Evolutionary conservation across 2,329 filamentous ascomycete species (phyloP), one percentile per base, ranked within the genome.

Genomic region (Shiraia sp.): DNA sequence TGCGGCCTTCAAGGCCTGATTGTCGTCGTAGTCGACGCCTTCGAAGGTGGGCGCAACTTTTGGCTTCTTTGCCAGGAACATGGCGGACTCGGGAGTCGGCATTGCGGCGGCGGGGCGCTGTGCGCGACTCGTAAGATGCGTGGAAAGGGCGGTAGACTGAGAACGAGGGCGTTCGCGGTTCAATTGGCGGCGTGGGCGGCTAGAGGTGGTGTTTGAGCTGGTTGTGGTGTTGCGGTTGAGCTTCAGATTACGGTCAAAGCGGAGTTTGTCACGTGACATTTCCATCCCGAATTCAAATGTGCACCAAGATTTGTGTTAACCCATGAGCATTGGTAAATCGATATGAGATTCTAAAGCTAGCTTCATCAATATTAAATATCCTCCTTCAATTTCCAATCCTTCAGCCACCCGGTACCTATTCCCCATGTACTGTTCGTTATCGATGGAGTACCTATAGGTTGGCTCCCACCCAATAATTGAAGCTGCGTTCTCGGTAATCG

Each of bases 21-120:
- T 90, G 75, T 93, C 87, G 55, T 91, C 85, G 75, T 86, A 93
- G 76, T 92, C 86, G 66, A 93, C 88, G 56, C 88, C 88, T 63
- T 90, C 88, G 71, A 93, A 93, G 45, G 86, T 90, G 25, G 88
- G 86, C 50, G 87, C 79, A 42, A 93, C 89, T 51, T 79, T 83
- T 47, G 89, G 88, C 79, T 93, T 93, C 75, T 87, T 86, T 57
- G 86, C 86, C 73, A 90, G 82, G 77, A 92, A 93, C 66, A 82
- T 79, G 61, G 79, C 83, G 65, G 88, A 92, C 72, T 93, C 88
- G 70, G 88, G 87, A 16, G 87, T 92, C 60, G 88, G 88, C 85
- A 92, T 92, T 56, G 64, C 73, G 58, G 54, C 49, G 46, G 48
- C 32, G 39, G 22, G 27, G 16, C 32, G 36, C 22, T 38, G 37